Conservation (phyloP, 345 rosid species). For the Salix purpurea region DNA sequence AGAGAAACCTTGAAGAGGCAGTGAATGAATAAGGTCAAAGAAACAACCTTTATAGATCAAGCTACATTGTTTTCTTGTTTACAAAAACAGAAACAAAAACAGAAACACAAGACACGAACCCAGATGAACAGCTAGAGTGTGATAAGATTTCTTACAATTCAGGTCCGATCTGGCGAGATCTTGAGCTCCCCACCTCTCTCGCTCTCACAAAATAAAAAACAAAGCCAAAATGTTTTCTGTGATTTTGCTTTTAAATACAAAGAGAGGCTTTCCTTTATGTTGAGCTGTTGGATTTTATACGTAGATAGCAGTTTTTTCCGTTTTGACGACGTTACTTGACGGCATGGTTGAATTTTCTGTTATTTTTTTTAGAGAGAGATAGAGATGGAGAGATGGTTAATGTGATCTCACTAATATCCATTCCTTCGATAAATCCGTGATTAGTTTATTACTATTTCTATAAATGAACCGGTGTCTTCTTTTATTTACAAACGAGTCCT, state of each 20-base stretch:
- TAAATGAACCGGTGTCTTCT: too few species aligned
- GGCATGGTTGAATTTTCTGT: background rate
- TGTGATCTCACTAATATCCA: background rate
- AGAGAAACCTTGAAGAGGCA: background rate
- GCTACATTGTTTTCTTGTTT: slow-evolving; percentile 11
- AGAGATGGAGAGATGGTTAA: background rate
- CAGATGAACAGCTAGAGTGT: slow-evolving; percentile 6
- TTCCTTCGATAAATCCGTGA: too few species aligned
- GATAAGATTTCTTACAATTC: slow-evolving; percentile 27
- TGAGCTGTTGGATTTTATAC: slow-evolving; percentile 23
- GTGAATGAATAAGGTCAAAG: slow-evolving; percentile 1
- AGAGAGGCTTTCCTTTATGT: slow-evolving; percentile 12
- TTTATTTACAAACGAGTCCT: background rate
- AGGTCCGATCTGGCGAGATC: slow-evolving; percentile 52
- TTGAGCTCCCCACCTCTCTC: slow-evolving; percentile 34
- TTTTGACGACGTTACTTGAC: slow-evolving; percentile 25
- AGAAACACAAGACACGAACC: background rate
- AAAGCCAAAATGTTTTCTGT: background rate
- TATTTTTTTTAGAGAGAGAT: background rate
- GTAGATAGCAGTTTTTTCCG: slow-evolving; percentile 34
- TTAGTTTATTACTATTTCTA: too few species aligned
- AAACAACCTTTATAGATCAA: slow-evolving; percentile 24
- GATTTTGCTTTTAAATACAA: slow-evolving; percentile 24
- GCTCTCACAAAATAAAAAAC: slow-evolving; percentile 21
- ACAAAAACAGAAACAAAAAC: background rate